Evolutionary conservation across 495 filamentous ascomycete species (phyloP), one percentile per base, ranked within the genome.

Genomic region (Aspergillus indologenus): DNA sequence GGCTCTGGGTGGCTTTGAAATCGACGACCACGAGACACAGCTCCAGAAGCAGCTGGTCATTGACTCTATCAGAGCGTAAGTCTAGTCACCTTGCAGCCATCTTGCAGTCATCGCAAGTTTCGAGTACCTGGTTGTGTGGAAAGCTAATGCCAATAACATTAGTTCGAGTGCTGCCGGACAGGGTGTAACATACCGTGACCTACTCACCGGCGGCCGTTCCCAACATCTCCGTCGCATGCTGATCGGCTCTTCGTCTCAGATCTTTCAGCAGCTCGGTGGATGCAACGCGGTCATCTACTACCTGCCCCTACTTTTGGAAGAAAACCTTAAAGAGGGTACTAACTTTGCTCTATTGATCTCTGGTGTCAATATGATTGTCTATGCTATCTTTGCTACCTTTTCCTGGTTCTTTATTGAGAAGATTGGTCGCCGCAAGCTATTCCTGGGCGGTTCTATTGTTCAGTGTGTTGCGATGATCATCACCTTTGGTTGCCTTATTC

Each of bases 221-320:
- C 78, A 80, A 56, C 76, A 80, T 54, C 66, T 79, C 57, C 75
- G 75, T 29, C 75, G 76, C 20, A 82, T 81, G 76, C 46, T 80
- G 44, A 69, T 81, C 58, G 79, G 78, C 24, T 75, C 76, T 14
- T 85, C 82, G 19, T 84, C 85, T 3, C 90, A 94, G 73, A 79
- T 94, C 62, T 88, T 92, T 76, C 90, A 94, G 70, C 90, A 95
- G 64, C 75, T 92, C 31, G 83, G 84, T 55, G 77, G 77, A 20
- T 91, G 88, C 77, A 93, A 93, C 59, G 89, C 89, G 14, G 88
- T 92, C 63, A 93, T 92, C 63, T 95, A 95, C 78, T 93, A 89
- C 68, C 87, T 91, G 61, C 89, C 90, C 0, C 84, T 92, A 18
- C 78, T 95, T 5, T 87, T 93, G 63, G 72, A 92, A 70, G 69